phyloP scores from a whole-genome alignment of 805 yeast species.

The Zygosaccharomyces kombuchaensis region DNA sequence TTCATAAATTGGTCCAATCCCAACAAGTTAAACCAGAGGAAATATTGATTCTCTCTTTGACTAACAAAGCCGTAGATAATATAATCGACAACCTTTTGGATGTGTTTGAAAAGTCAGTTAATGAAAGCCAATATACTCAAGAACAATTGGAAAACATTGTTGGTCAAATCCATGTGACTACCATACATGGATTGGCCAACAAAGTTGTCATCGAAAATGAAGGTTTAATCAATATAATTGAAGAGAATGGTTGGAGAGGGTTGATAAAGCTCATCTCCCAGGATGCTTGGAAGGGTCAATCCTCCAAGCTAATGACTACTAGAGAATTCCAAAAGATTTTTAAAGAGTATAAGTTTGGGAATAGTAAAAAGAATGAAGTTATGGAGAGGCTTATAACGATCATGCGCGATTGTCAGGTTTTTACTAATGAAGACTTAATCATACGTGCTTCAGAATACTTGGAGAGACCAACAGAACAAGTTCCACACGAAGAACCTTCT shows the following conservation, averaged over 20 bases:
- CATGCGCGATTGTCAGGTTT: constrained; percentile 35
- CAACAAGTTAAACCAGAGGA: constrained; percentile 45
- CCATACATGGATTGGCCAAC: constrained; percentile 64
- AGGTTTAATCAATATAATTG: constrained; percentile 42
- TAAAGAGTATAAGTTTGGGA: constrained; percentile 15
- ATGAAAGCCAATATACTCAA: constrained; percentile 7
- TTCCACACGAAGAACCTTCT: not conserved
- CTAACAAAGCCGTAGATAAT: constrained; percentile 61
- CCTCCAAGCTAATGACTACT: constrained; percentile 11
- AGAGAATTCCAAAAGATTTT: constrained; percentile 21
- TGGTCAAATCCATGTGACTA: constrained; percentile 41
- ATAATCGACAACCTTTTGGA: constrained; percentile 33
- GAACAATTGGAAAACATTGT: constrained; percentile 15
- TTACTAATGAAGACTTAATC: constrained; percentile 33
- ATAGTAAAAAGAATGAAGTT: constrained; percentile 9
- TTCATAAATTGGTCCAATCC: constrained; percentile 43
- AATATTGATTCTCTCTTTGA: constrained; percentile 59
- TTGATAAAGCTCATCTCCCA: constrained; percentile 36
- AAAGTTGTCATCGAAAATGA: constrained; percentile 41
- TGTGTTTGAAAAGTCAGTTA: constrained; percentile 35
- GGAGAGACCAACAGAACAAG: not conserved
- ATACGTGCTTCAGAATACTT: constrained; percentile 20
- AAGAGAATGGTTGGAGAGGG: constrained; percentile 51
- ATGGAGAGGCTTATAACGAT: constrained; percentile 26
- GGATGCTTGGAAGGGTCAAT: constrained; percentile 16